phyloP scores from a whole-genome alignment of 78 protist species.

The slime mould (Dictyostelium discoideum) region DNA sequence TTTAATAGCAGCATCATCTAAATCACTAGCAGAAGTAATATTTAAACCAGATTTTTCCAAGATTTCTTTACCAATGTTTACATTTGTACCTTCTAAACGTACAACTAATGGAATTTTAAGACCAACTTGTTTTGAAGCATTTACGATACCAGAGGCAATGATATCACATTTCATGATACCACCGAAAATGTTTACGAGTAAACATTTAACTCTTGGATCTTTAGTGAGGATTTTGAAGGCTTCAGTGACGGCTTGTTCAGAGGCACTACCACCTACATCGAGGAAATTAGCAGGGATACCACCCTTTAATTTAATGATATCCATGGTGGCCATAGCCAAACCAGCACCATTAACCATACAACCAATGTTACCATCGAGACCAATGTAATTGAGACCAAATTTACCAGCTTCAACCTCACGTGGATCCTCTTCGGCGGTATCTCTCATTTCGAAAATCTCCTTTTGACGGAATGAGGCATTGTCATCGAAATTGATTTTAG shows the following conservation, averaged over 20 bases:
- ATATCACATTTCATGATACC: conserved; percentile 96
- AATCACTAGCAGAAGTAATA: conserved; percentile 87
- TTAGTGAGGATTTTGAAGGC: conserved; percentile 96
- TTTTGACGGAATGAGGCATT: conserved; percentile 98
- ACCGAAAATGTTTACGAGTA: conserved; percentile 97
- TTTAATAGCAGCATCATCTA: conserved; percentile 94
- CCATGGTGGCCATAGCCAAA: conserved; percentile 99
- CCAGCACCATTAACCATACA: conserved; percentile 99
- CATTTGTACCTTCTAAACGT: conserved; percentile 95
- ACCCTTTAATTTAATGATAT: conserved; percentile 93
- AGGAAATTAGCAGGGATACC: conserved; percentile 99
- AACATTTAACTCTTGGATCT: conserved; percentile 83
- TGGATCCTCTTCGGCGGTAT: conserved; percentile 93
- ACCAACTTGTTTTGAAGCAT: conserved; percentile 86
- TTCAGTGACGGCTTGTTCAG: conserved; percentile 83
- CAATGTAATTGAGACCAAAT: conserved; percentile 97
- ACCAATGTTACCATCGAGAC: conserved; percentile 98
- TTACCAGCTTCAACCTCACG: conserved; percentile 95
- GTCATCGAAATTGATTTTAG: conserved; percentile 98
- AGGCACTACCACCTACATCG: conserved; percentile 98
- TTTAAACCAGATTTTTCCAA: conserved; percentile 86
- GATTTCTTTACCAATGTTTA: conserved; percentile 85
- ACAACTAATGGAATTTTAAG: conserved; percentile 88
- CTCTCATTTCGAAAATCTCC: conserved; percentile 91
- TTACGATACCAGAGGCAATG: conserved; percentile 94